Evolutionary conservation across 345 rosid species (phyloP).

Genomic region (Excoecaria cochinchinensis): DNA sequence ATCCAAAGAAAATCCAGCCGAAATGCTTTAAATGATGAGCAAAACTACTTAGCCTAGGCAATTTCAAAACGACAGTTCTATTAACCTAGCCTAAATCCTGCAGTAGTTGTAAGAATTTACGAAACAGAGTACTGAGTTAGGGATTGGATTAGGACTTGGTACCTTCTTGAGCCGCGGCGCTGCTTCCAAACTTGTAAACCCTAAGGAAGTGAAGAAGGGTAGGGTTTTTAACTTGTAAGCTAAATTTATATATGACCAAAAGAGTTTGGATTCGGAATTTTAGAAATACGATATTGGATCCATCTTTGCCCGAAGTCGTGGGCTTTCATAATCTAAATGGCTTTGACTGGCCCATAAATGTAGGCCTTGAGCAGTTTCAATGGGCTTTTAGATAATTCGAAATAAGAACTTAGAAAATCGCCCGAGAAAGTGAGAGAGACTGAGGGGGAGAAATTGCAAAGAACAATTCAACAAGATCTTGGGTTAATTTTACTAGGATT

Average conservation of each 20-base stretch:
- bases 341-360: background rate
- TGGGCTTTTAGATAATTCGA: too few species aligned
- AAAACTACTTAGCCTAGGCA: background rate
- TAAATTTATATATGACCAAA: background rate
- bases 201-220: background rate
- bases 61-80: background rate
- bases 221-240: slow-evolving; percentile 16
- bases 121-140: background rate
- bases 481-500: too few species aligned
- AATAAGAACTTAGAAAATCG: too few species aligned
- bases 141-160: background rate
- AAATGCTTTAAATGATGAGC: background rate
- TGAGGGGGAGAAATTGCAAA: too few species aligned
- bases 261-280: background rate
- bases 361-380: too few species aligned
- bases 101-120: too few species aligned
- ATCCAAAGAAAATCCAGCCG: background rate
- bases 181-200: slow-evolving; percentile 20
- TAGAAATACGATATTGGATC: background rate
- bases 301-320: background rate
- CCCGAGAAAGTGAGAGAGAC: too few species aligned
- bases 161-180: slow-evolving; percentile 22
- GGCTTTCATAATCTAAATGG: background rate
- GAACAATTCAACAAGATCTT: too few species aligned
- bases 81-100: background rate